phyloP scores from a whole-genome alignment of 1,284 basidiomycete genomes.

The Fomitopsis betulina region DNA sequence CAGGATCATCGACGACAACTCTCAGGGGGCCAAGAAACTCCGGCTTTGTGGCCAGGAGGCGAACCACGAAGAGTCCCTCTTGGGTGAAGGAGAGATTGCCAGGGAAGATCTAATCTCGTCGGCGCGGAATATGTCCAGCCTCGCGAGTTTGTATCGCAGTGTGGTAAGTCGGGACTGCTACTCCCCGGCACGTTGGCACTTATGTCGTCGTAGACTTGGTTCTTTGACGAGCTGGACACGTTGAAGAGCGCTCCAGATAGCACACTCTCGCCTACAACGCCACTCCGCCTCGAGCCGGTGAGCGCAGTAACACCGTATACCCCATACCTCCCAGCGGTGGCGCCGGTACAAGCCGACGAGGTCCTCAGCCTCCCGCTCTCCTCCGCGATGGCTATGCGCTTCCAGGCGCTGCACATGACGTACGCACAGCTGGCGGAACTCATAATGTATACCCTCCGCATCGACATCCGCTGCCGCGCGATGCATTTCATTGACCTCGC shows the following conservation, averaged over 20 bases:
- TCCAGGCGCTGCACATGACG: conserved; percentile 85
- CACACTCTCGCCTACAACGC: conserved; percentile 44
- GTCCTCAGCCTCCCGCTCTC: conserved; percentile 74
- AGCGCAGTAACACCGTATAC: conserved; percentile 48
- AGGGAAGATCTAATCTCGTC: conserved; percentile 76
- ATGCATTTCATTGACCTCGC: conserved; percentile 82
- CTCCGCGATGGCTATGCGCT: conserved; percentile 86
- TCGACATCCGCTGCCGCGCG: conserved; percentile 84
- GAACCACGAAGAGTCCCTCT: conserved; percentile 65
- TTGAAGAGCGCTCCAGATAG: conserved; percentile 64
- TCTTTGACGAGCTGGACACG: conserved; percentile 61
- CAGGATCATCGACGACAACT: conserved; percentile 34
- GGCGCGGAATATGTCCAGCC: conserved; percentile 67
- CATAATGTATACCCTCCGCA: conserved; percentile 84
- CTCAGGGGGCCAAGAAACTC: conserved; percentile 37
- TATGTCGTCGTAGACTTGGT: conserved; percentile 63
- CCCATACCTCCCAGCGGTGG: conserved; percentile 39
- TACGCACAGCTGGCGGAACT: conserved; percentile 86
- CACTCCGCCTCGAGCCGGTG: conserved; percentile 43
- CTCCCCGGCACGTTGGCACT: not conserved
- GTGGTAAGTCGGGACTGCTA: conserved; percentile 50
- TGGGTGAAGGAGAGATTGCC: conserved; percentile 48
- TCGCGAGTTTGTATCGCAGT: conserved; percentile 84
- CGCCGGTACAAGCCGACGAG: conserved; percentile 35
- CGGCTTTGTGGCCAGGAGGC: conserved; percentile 73